phyloP scores from a whole-genome alignment of 768 basidiomycete genomes.

The Arthromyces matolae region DNA sequence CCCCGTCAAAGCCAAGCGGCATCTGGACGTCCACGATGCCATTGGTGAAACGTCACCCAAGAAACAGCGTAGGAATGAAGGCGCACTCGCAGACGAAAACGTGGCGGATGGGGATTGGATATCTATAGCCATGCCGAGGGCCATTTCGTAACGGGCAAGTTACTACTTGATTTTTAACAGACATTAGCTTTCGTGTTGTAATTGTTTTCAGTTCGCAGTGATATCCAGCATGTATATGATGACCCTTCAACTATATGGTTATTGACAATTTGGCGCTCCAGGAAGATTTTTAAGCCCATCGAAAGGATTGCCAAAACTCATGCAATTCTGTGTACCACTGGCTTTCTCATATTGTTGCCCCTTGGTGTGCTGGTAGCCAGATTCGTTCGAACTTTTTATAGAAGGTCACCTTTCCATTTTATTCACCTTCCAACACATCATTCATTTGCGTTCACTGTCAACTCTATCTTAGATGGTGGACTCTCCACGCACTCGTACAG shows the following conservation, averaged over 20 bases:
- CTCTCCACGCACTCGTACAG: slow-evolving; percentile 48
- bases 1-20: slow-evolving; percentile 37
- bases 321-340: slow-evolving; percentile 47
- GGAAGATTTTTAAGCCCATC: slow-evolving; percentile 21
- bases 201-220: slow-evolving; percentile 2
- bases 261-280: too few relatives aligned
- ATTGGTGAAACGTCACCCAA: slow-evolving; percentile 26
- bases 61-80: slow-evolving; percentile 26
- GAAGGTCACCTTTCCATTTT: slow-evolving; percentile 31
- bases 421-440: too few relatives aligned
- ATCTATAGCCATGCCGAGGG: slow-evolving; percentile 21
- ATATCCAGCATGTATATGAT: neutral
- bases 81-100: slow-evolving; percentile 18
- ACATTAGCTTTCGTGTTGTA: slow-evolving; percentile 6
- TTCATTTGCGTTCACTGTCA: slow-evolving; percentile 1
- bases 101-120: slow-evolving; percentile 32
- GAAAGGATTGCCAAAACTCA: slow-evolving; percentile 42
- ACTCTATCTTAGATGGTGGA: slow-evolving; percentile 55
- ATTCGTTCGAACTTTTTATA: slow-evolving; percentile 48
- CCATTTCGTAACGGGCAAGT: slow-evolving; percentile 3
- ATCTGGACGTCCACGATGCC: slow-evolving; percentile 26
- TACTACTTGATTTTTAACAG: neutral
- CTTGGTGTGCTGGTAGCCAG: slow-evolving; percentile 54
- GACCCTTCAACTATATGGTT: too few relatives aligned
- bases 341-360: slow-evolving; percentile 51